Evolutionary conservation across 169 alveolate genomes (phyloP).

Genomic region (Plasmodium adleri): DNA sequence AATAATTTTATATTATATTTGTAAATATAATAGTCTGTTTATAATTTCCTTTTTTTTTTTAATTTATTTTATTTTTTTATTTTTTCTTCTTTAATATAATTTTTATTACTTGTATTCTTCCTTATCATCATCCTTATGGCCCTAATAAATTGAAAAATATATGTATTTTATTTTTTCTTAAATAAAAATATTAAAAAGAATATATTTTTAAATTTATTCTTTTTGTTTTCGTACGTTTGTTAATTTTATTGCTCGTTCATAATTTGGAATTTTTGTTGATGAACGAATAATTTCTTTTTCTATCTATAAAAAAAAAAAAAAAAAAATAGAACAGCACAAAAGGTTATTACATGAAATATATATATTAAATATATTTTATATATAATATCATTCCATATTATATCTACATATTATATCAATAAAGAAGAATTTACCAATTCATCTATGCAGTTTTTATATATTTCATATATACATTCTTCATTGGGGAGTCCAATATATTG

Average conservation of each 20-base stretch:
- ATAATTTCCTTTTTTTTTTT: not conserved
- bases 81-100: not conserved
- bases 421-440: constrained; percentile 69
- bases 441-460: constrained; percentile 82
- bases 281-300: constrained; percentile 54
- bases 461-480: constrained; percentile 80
- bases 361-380: constrained; percentile 2
- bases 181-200: not conserved
- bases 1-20: not conserved
- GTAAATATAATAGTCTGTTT: not conserved
- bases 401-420: no score
- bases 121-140: constrained; percentile 13
- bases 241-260: constrained; percentile 29
- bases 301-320: constrained; percentile 29
- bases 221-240: constrained; percentile 20
- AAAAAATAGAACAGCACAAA: not conserved
- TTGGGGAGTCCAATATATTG: constrained; percentile 84
- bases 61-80: not conserved
- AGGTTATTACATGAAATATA: not conserved
- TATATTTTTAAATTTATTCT: not conserved
- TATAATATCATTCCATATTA: not conserved
- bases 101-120: constrained; percentile 56
- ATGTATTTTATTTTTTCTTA: not conserved
- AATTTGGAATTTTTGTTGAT: constrained; percentile 52
- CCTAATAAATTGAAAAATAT: constrained; percentile 7